Evolutionary conservation across 1,284 basidiomycete genomes (phyloP).

Genomic region (Rhodotorula sp.): DNA sequence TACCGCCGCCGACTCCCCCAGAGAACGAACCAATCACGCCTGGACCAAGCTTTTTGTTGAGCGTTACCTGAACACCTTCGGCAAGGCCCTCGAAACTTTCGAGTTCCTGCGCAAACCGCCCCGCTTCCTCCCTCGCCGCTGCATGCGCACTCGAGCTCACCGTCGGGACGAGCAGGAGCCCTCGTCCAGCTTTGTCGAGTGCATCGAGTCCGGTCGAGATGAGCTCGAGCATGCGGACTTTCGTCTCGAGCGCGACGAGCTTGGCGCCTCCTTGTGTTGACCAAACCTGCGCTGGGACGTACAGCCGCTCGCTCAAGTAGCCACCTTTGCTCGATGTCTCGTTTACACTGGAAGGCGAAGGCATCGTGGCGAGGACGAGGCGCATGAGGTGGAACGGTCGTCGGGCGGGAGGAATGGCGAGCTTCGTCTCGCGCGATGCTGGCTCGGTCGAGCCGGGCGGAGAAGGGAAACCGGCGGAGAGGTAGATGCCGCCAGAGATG

Average conservation of each 20-base stretch:
- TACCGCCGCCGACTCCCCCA: slow-evolving; percentile 3
- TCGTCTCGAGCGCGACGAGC: slow-evolving; percentile 73
- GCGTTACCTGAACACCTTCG: slow-evolving; percentile 59
- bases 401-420: slow-evolving; percentile 48
- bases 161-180: slow-evolving; percentile 49
- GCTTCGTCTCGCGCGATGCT: slow-evolving; percentile 6
- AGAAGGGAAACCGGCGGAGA: slow-evolving; percentile 1
- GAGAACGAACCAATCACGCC: slow-evolving; percentile 23
- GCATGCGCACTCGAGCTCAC: slow-evolving; percentile 65
- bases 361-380: slow-evolving; percentile 66
- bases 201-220: slow-evolving; percentile 72
- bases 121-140: slow-evolving; percentile 54
- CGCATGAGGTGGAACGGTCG: slow-evolving; percentile 89
- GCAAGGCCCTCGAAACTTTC: slow-evolving; percentile 80
- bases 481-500: not conserved
- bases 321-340: slow-evolving; percentile 65
- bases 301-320: slow-evolving; percentile 80
- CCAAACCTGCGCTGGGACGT: slow-evolving; percentile 88
- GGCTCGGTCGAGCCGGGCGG: slow-evolving; percentile 2
- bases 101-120: slow-evolving; percentile 53
- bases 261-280: slow-evolving; percentile 75
- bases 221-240: slow-evolving; percentile 77
- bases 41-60: slow-evolving; percentile 81
- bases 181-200: slow-evolving; percentile 47
- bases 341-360: not conserved